Conservation (phyloP, 805 yeast species). For the Candida caryicola region DNA sequence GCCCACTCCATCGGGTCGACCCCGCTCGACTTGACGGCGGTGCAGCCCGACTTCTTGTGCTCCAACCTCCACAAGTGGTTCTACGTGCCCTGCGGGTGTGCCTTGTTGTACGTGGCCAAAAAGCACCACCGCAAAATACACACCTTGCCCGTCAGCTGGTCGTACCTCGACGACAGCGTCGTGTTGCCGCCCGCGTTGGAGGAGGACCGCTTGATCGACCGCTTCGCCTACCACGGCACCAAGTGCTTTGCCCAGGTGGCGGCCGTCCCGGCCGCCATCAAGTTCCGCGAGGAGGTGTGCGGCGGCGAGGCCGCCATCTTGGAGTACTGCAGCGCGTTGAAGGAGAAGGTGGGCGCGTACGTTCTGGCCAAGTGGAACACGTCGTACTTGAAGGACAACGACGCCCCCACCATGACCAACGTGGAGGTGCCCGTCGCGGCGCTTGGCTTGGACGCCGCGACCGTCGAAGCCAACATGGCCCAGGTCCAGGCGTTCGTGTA, state of each 20-base stretch:
- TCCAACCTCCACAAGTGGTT: conserved; percentile 73
- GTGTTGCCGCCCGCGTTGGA: conserved; percentile 19
- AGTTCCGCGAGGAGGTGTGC: conserved; percentile 51
- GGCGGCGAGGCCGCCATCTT: conserved; percentile 59
- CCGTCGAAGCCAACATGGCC: conserved; percentile 1
- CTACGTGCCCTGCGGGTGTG: conserved; percentile 55
- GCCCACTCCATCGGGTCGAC: conserved; percentile 66
- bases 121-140: conserved; percentile 50
- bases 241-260: conserved; percentile 42
- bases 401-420: conserved; percentile 35
- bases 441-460: conserved; percentile 11
- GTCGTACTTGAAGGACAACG: conserved; percentile 32
- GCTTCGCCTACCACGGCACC: conserved; percentile 54
- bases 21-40: conserved; percentile 37
- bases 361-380: conserved; percentile 43
- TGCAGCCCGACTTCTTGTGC: conserved; percentile 58
- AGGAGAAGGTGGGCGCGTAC: conserved; percentile 39
- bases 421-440: conserved; percentile 34
- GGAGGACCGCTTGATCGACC: conserved; percentile 34
- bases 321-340: conserved; percentile 46
- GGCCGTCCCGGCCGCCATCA: conserved; percentile 47
- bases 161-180: conserved; percentile 35
- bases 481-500: conserved; percentile 1
- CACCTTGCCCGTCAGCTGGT: conserved; percentile 57
- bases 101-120: conserved; percentile 55